These are phyloP conservation scores for Alectoria sarmentosa DNA, from an alignment of 495 filamentous ascomycete genomes.

Conservation along the genomic window DNA sequence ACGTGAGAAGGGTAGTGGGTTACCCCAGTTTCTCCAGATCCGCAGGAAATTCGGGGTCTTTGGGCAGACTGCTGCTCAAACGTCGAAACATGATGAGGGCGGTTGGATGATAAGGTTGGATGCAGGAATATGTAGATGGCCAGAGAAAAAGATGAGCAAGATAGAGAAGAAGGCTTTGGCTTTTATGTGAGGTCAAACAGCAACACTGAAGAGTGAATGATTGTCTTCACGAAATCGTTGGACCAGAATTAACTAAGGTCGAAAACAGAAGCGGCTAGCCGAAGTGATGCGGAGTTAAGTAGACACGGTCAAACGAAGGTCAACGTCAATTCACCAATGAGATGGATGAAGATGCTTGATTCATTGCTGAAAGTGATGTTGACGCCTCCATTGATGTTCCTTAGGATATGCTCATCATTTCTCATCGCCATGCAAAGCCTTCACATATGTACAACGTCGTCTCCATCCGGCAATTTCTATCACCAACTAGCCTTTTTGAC, in stretches of 20 bases:
- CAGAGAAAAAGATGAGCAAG: not conserved
- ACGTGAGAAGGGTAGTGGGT: conserved; percentile 21
- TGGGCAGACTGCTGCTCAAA: conserved; percentile 54
- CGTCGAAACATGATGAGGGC: conserved; percentile 55
- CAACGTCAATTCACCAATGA: not conserved
- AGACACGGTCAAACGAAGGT: not conserved
- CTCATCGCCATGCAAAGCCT: conserved; percentile 6
- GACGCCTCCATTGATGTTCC: not conserved
- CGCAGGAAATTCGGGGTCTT: conserved; percentile 56
- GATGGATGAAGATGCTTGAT: not conserved
- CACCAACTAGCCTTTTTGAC: conserved; percentile 96
- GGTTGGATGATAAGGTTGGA: not conserved
- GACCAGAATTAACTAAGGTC: conserved; percentile 5
- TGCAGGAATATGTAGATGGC: not conserved
- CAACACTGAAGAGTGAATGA: not conserved
- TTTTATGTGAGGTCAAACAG: not conserved
- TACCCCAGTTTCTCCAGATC: conserved; percentile 66
- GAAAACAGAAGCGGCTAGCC: conserved; percentile 9
- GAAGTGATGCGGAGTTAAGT: not conserved
- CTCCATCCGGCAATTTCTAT: not conserved
- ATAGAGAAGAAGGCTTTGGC: too few species aligned
- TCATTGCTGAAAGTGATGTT: not conserved
- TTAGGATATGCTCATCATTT: not conserved
- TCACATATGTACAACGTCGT: conserved; percentile 11
- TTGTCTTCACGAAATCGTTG: too few species aligned